Evolutionary conservation across 495 filamentous ascomycete genomes (phyloP).

Genomic region (Jackrogersella minutella): DNA sequence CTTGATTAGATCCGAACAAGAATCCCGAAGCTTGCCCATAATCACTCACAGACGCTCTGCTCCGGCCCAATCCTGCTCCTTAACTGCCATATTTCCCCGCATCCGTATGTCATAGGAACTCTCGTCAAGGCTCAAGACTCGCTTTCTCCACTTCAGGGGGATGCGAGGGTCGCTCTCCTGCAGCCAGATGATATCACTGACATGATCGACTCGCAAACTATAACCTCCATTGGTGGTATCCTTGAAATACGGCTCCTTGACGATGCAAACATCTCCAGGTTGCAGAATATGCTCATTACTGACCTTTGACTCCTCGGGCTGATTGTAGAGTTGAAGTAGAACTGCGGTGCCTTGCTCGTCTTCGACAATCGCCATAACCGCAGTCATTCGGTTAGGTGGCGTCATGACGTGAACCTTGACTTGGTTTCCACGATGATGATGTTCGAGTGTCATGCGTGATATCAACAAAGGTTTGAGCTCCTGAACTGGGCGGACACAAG

Average conservation of each 20-base stretch:
- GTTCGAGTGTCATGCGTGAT: slow-evolving; percentile 52
- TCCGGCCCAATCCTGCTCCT: slow-evolving; percentile 37
- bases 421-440: slow-evolving; percentile 56
- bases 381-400: slow-evolving; percentile 46
- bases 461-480: slow-evolving; percentile 37
- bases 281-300: slow-evolving; percentile 41
- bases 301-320: slow-evolving; percentile 33
- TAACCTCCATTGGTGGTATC: slow-evolving; percentile 47
- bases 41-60: slow-evolving; percentile 32
- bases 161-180: slow-evolving; percentile 44
- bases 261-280: slow-evolving; percentile 46
- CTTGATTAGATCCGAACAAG: slow-evolving; percentile 25
- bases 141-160: slow-evolving; percentile 48
- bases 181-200: slow-evolving; percentile 53
- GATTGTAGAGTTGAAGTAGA: slow-evolving; percentile 54
- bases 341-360: slow-evolving; percentile 56
- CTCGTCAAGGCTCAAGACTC: slow-evolving; percentile 27
- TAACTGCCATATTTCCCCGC: slow-evolving; percentile 51
- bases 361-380: slow-evolving; percentile 54
- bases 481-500: slow-evolving; percentile 12
- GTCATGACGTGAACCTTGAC: slow-evolving; percentile 52
- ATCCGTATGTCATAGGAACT: slow-evolving; percentile 49
- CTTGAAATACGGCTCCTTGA: slow-evolving; percentile 65
- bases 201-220: slow-evolving; percentile 61
- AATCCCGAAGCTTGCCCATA: not conserved